Percentiles rank a stretch among this genome's conserved stretches.
phyloP scores from a whole-genome alignment of 2,329 filamentous ascomycete species.

The Metarhizium rileyi region DNA sequence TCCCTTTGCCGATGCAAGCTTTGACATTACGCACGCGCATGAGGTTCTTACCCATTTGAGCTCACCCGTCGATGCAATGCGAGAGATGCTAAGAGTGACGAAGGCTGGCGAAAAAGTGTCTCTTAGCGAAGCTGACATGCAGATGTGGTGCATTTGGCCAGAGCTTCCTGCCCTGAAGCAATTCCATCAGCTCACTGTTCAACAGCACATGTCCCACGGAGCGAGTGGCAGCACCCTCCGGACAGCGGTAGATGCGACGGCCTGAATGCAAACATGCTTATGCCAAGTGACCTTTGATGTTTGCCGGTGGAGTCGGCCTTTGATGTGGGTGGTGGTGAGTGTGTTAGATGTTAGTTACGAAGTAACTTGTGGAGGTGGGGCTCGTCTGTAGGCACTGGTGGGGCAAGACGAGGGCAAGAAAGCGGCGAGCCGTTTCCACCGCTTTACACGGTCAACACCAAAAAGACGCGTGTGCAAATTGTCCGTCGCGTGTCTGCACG shows the following conservation, averaged over 20 bases:
- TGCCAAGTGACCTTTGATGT: too few relatives aligned
- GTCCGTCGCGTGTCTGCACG: neutral
- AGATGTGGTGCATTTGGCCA: slow-evolving; percentile 20
- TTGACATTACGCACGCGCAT: slow-evolving; percentile 33
- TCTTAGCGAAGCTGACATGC: slow-evolving; percentile 19
- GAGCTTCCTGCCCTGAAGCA: slow-evolving; percentile 14
- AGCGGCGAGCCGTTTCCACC: too few relatives aligned
- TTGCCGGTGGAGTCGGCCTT: too few relatives aligned
- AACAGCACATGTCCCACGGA: slow-evolving; percentile 14
- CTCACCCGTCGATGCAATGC: slow-evolving; percentile 22
- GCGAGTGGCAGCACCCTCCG: slow-evolving; percentile 17
- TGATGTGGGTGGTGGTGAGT: too few relatives aligned
- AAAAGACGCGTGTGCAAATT: slow-evolving; percentile 1
- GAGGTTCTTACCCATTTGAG: slow-evolving; percentile 34
- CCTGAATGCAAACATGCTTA: too few relatives aligned
- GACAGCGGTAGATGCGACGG: too few relatives aligned
- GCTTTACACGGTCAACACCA: slow-evolving; percentile 8
- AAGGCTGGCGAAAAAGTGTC: slow-evolving; percentile 34
- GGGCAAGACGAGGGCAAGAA: too few relatives aligned
- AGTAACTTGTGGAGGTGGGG: too few relatives aligned
- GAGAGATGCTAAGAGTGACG: slow-evolving; percentile 33
- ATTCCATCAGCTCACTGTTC: slow-evolving; percentile 14
- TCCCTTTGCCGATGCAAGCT: slow-evolving; percentile 27
- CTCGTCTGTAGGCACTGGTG: too few relatives aligned
- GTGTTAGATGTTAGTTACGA: too few relatives aligned